Evolutionary conservation across 2,329 filamentous ascomycete genomes (phyloP), one percentile per base, ranked within the genome.

Genomic region (Fusarium albosuccineum): DNA sequence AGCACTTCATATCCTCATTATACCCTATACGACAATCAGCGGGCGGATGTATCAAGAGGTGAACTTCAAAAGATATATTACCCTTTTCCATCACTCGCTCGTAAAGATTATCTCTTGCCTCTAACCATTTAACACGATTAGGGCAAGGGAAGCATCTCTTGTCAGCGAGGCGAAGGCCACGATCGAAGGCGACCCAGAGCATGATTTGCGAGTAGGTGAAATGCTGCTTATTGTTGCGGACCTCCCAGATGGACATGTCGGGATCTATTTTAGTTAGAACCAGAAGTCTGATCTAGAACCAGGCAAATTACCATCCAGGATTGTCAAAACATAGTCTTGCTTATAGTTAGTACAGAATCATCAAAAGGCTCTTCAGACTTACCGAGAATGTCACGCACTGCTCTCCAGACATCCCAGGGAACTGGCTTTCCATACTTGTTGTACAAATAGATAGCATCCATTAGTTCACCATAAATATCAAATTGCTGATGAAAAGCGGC

Each of bases 221-320:
- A 73, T 93, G 87, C 76, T 93, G 91, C 74, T 91, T 91, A 72
- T 89, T 81, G 67, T 91, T 91, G 41, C 91, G 87, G 6, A 93
- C 91, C 75, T 94, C 92, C 92, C 91, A 94, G 71, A 94, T 94
- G 3, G 90, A 93, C 91, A 93, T 93, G 73, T 94, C 91, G 11
- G 88, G 87, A 42, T 89, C 84, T 85, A 70, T 57, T 26, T 14
- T 4, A 7, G 16, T 62, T 16, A 54, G 36, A 48, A 26, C 48
- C 17, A 27, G n/a, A 22, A n/a, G 8, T 1, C 4, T 27, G 13
- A 4, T 5, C 8, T 11, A 10, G 2, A 1, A 1, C 4, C 3
- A 9, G 11, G 34, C 29, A 1, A 10, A 62, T 79, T 78, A 83
- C 87, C 80, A 58, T 89, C 79, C 75, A 89, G 85, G 54, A 93